A percentile compares a stretch with the other conserved stretches of the same genome.
phyloP scores from a whole-genome alignment of 2,329 filamentous ascomycete species.

The Scopulariopsis brevicaulis region DNA sequence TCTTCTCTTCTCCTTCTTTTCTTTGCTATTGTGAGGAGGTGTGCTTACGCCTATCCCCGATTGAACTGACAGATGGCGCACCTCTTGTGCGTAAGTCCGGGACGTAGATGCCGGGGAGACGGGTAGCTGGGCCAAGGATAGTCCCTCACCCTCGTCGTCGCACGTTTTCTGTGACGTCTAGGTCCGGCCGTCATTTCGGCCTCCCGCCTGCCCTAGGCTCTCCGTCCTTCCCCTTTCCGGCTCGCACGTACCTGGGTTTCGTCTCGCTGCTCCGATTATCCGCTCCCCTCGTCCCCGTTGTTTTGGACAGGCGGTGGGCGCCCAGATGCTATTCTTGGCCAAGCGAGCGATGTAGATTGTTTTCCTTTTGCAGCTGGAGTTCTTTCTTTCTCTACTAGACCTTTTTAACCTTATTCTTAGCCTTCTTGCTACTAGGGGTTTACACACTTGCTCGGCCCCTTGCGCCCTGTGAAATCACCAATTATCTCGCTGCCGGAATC shows the following conservation, averaged over 20 bases:
- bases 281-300: not conserved
- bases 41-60: not conserved
- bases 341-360: not conserved
- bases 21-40: not conserved
- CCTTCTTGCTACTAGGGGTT: not conserved
- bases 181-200: not conserved
- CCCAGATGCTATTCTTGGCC: not conserved
- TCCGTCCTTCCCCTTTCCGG: not conserved
- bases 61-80: not conserved
- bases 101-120: not conserved
- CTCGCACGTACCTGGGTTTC: not conserved
- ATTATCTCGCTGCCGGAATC: not conserved
- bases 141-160: not conserved
- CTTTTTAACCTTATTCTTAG: not conserved
- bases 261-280: not conserved
- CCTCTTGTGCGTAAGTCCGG: not conserved
- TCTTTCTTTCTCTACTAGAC: not conserved
- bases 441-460: not conserved
- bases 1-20: not conserved
- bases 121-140: not conserved
- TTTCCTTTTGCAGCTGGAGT: not conserved
- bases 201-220: not conserved
- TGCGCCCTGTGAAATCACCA: not conserved
- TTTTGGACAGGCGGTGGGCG: slow-evolving; percentile 1
- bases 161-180: not conserved